Conservation (phyloP, 2,329 filamentous ascomycete genomes). For the Thielaviopsis euricoi region DNA sequence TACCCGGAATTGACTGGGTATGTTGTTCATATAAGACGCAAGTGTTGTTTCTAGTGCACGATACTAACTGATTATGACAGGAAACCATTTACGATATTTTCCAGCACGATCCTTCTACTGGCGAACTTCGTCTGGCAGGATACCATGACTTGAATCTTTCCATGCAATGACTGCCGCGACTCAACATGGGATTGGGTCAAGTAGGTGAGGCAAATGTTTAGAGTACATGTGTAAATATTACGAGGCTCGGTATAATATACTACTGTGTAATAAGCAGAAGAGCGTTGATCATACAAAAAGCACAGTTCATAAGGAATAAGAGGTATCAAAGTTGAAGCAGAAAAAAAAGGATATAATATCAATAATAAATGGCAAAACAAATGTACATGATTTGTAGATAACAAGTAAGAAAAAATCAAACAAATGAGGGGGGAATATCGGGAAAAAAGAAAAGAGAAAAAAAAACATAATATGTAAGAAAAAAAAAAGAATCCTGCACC, state of each 20-base stretch:
- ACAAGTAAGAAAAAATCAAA: not conserved
- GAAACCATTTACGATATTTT: constrained; percentile 23
- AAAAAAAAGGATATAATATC: constrained; percentile 5
- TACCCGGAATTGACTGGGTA: not conserved
- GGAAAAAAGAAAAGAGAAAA: not conserved
- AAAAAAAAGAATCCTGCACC: not conserved
- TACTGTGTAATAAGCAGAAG: constrained; percentile 1
- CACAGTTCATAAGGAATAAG: constrained; percentile 1
- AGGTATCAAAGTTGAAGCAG: constrained; percentile 5
- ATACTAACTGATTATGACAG: constrained; percentile 14
- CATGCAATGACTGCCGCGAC: constrained; percentile 12
- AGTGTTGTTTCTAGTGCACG: too few relatives aligned
- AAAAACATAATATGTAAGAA: too few relatives aligned
- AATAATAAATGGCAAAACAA: constrained; percentile 4
- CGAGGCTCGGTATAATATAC: constrained; percentile 5
- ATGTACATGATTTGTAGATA: not conserved
- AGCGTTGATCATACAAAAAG: not conserved
- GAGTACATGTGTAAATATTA: constrained; percentile 3
- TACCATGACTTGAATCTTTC: constrained; percentile 22
- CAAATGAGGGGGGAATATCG: not conserved
- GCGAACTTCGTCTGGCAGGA: constrained; percentile 22
- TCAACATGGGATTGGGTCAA: too few relatives aligned
- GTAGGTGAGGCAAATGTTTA: not conserved
- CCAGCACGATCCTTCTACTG: constrained; percentile 23
- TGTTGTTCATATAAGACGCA: not conserved